Conservation (phyloP, 768 basidiomycete species). For the Gloeopeniophorella convolvens region DNA sequence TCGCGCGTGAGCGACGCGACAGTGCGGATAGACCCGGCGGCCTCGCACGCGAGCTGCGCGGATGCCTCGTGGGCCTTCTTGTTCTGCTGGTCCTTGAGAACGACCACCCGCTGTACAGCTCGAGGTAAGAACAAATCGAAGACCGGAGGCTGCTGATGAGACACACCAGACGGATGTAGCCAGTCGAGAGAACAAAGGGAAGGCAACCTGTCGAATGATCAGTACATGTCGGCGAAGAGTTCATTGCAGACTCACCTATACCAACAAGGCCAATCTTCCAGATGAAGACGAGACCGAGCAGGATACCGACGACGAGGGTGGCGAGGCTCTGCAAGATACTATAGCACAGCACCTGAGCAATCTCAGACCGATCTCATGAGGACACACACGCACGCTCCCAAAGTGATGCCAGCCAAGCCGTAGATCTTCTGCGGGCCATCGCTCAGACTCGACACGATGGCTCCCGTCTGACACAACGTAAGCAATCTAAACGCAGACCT, state of each 20-base stretch:
- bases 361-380: neutral
- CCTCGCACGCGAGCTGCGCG: constrained; percentile 88
- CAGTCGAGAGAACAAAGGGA: constrained; percentile 59
- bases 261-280: constrained; percentile 80
- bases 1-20: constrained; percentile 87
- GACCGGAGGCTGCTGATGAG: neutral
- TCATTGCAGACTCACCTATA: no score
- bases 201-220: no score
- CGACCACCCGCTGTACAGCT: constrained; percentile 59
- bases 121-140: neutral
- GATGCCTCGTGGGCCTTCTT: constrained; percentile 73
- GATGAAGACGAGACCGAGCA: constrained; percentile 72
- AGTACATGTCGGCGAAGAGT: no score
- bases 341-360: neutral
- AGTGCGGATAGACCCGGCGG: constrained; percentile 83
- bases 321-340: constrained; percentile 75
- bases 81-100: constrained; percentile 79
- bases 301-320: constrained; percentile 61
- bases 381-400: constrained; percentile 56
- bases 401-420: constrained; percentile 80
- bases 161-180: constrained; percentile 76
- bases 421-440: constrained; percentile 88
- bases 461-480: constrained; percentile 52
- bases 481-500: neutral
- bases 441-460: constrained; percentile 69